Base-by-base conservation (phyloP, 139 green algal species). In the Haematococcus lacustris region DNA sequence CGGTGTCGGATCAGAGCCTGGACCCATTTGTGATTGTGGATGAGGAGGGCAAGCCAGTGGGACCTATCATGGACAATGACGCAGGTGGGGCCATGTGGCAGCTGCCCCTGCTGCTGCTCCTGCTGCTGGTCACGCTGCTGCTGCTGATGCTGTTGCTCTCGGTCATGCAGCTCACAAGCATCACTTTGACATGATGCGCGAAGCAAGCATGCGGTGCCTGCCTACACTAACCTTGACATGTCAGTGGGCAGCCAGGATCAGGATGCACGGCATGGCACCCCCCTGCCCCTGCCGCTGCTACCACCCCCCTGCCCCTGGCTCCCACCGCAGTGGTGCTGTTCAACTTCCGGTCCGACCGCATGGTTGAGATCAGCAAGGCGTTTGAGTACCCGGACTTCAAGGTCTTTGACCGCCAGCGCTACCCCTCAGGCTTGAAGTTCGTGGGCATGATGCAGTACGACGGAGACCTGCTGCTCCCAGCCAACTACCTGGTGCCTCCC, bases 361-460 rank as follows among this genome's bases (percentile, higher is more conserved):
- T 98, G 82, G 86, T 97, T 28, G 63, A 97, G 82, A 92, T 98
- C 51, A 89, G 80, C 82, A 98, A 98, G 82, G 92, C 93, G 1
- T 87, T 98, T 38, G 93, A 97, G 85, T 98, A 98, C 67, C 43
- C 84, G 13, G 95, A 93, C 41, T 96, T 97, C 59, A 72, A 47
- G 3, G 3, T 38, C 51, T 84, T 84, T 39, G 78, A 84, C 71
- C 71, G 78, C 93, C 76, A 88, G 80, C 86, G 91, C 30, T 88
- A 81, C 66, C 92, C 91, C n/a, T 82, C 91, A 75, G 83, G 79
- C 68, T 70, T 93, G 3, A 83, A 83, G 28, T 97, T 96, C 77
- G 91, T 90, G 34, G 93, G 93, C 35, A 91, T 98, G 83, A 97
- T 98, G 92, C 91, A 98, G 82, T 98, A 98, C 78, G 94, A 98